These are phyloP conservation scores for Ogataea pini DNA, from an alignment of 805 yeast species.

Conservation along the genomic window DNA sequence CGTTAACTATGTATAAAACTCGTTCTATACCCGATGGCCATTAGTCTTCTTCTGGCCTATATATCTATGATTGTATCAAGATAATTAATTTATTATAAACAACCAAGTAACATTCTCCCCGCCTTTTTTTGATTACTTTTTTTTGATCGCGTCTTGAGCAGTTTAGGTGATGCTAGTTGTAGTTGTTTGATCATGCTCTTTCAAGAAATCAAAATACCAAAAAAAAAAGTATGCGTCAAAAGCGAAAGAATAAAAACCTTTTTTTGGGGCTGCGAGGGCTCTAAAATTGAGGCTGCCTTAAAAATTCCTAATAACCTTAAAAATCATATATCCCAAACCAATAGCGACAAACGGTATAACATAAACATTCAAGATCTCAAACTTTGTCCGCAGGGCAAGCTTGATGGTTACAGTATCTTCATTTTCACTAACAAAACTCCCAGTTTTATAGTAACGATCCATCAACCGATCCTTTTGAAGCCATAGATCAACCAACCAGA, in stretches of 20 bases:
- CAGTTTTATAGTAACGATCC: conserved; percentile 58
- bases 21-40: not conserved
- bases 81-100: not conserved
- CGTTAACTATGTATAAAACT: not conserved
- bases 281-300: not conserved
- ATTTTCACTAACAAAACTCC: conserved; percentile 43
- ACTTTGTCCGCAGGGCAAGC: conserved; percentile 24
- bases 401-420: conserved; percentile 22
- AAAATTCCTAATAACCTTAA: not conserved
- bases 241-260: no score
- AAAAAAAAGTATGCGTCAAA: no score
- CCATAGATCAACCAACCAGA: conserved; percentile 81
- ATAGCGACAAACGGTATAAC: conserved; percentile 24
- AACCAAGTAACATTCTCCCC: not conserved
- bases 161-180: no score
- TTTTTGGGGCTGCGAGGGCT: no score
- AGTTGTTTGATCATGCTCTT: no score
- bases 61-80: not conserved
- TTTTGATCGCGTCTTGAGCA: no score
- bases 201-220: no score
- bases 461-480: conserved; percentile 70
- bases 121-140: not conserved
- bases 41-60: not conserved
- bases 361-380: conserved; percentile 32
- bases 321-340: conserved; percentile 1